Evolutionary conservation across 176 grass and related monocot species (phyloP), one percentile per base, ranked within the genome.

Genomic region (Musa itinerans): DNA sequence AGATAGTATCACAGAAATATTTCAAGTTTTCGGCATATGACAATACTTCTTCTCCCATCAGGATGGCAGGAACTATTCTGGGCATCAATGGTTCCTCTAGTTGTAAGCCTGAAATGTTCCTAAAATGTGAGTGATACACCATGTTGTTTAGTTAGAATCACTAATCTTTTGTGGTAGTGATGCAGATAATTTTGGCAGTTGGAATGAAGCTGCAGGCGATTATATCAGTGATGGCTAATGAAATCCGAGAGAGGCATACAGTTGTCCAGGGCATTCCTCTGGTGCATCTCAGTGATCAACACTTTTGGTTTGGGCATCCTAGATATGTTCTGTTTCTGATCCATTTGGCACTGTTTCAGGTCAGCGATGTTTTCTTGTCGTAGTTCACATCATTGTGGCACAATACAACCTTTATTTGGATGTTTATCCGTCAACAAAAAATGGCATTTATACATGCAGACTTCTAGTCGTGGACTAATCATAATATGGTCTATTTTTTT

Each of bases 141-240:
- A 50, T 74, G 24, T 51, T 64, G 54, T 73, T 48, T 65, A 48
- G 63, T 27, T 43, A 69, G 49, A 13, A 73, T n/a, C 22, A 48
- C 34, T 83, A 63, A 86, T 4, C 50, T 59, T 34, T 43, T 16
- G 12, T 27, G 50, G 34, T 79, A 24, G 62, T 11, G 51, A 75
- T 89, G 9, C 78, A 97, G 93, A 76, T 92, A 54, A 92, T 92
- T 82, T 89, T 92, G 64, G 87, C 83, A 56, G 71, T 92, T 23
- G 93, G 93, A 77, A 92, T 87, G 78, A 96, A 96, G 81, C 84
- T 96, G 27, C 89, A 92, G 81, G 89, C 93, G 26, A 92, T 96
- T 81, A 92, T 96, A 68, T 75, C 85, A 79, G 82, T 57, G 79
- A 97, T 97, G 93, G 90, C 90, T 65, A 49, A 88, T 69, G 87